Conservation (phyloP, 768 basidiomycete genomes). For the Leccinum boreale region DNA sequence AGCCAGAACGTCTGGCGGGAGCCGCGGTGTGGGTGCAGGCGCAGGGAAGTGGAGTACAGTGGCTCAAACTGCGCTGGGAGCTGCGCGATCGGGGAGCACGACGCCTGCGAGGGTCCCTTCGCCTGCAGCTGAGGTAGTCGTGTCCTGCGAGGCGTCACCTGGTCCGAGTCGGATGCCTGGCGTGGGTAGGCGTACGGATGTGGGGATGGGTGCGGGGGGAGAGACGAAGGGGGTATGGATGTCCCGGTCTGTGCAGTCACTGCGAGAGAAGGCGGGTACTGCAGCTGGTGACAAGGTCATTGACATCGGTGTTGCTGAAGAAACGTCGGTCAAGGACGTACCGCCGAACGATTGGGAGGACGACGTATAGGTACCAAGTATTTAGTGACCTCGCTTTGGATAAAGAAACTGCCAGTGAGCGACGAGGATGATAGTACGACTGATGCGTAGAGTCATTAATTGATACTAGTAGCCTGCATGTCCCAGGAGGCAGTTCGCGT, state of each 20-base stretch:
- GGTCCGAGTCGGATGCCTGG: constrained; percentile 1
- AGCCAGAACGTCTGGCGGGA: not conserved
- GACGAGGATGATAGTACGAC: not conserved
- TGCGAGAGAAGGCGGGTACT: constrained; percentile 6
- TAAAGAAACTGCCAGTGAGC: too few relatives aligned
- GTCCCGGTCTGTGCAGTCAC: constrained; percentile 18
- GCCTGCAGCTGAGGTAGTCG: constrained; percentile 5
- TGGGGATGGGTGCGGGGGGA: not conserved
- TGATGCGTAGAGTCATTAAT: not conserved
- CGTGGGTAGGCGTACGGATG: not conserved
- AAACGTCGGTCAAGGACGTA: constrained; percentile 25
- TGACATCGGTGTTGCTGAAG: not conserved
- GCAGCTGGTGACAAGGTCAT: not conserved
- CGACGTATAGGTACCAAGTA: constrained; percentile 31
- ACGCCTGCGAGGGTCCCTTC: constrained; percentile 19
- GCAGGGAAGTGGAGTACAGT: constrained; percentile 19
- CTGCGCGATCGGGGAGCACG: constrained; percentile 2
- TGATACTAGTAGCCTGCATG: too few relatives aligned
- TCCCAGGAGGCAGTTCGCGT: not conserved
- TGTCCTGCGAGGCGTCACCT: constrained; percentile 9
- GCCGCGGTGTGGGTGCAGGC: not conserved
- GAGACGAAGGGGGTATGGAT: constrained; percentile 16
- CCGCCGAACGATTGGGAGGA: constrained; percentile 56
- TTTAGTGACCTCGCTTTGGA: not conserved
- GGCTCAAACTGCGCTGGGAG: constrained; percentile 12